Base-by-base conservation (phyloP, 805 yeast genomes). In the Candida tammaniensis region DNA sequence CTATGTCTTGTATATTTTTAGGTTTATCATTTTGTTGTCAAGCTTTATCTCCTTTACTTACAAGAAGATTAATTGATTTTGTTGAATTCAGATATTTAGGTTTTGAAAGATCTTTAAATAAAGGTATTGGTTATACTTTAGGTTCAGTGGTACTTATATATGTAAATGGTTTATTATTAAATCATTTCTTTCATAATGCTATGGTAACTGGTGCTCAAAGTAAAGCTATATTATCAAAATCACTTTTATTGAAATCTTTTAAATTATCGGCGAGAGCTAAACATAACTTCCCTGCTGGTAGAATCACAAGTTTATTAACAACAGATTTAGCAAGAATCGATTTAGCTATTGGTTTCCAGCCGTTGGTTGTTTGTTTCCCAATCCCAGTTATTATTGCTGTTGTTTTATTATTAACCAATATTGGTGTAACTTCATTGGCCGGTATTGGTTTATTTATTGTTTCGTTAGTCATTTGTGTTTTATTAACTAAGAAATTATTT, bases 91-190 rank as follows among this genome's bases (percentile, higher is more conserved):
- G 72, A 33, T 40, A 38, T 14, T 51, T 55, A 17, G 74, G 75
- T 6, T 56, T 69, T 10, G 58, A 60, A 8, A 45, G 57, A 17
- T 54, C 64, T 7, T 59, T 64, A 36, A 81, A 78, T 21, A 64
- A 59, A 26, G 96, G 95, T 39, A 67, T 84, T 13, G 95, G 93
- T 7, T 83, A 76, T 46, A 82, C 89, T 7, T 60, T 87, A 30
- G 95, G 89, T 13, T 68, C 84, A 8, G 71, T 80, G 26, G 44
- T 64, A 1, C 63, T 88, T 55, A 74, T 82, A 45, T 43, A 74
- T 17, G 33, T 61, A 27, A 64, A 63, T 41, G 72, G 72, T 9
- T 46, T 66, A 28, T 52, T 62, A 24, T 41, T 64, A 24, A 68
- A 67, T 46, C 74, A 68, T 42, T 63, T 53, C 36, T 65, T 64